phyloP scores from a whole-genome alignment of 768 basidiomycete species.

The Mycena olivaceomarginata region DNA sequence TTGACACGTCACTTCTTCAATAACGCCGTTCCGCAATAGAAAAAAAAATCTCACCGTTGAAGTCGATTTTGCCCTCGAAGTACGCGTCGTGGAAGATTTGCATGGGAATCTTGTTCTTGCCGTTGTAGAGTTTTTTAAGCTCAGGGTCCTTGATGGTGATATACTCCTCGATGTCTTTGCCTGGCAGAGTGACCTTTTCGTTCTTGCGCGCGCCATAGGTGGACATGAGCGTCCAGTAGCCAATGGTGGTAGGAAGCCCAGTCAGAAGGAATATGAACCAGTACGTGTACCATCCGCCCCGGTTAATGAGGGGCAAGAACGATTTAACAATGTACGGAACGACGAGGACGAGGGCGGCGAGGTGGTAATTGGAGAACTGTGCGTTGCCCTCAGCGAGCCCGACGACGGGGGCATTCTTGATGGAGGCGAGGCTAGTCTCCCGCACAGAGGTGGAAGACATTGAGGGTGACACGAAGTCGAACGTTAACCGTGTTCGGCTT shows the following conservation, averaged over 20 bases:
- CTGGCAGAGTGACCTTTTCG: slow-evolving; percentile 90
- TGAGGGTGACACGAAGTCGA: slow-evolving; percentile 29
- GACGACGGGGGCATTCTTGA: slow-evolving; percentile 89
- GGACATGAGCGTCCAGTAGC: slow-evolving; percentile 94
- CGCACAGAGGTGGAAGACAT: slow-evolving; percentile 40
- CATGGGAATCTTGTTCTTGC: slow-evolving; percentile 96
- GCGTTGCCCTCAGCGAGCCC: slow-evolving; percentile 93
- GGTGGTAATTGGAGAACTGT: slow-evolving; percentile 87
- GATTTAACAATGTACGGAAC: slow-evolving; percentile 92
- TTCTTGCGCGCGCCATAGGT: slow-evolving; percentile 88
- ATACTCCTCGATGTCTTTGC: slow-evolving; percentile 91
- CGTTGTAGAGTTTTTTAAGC: slow-evolving; percentile 86
- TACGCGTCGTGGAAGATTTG: slow-evolving; percentile 98
- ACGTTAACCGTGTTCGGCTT: slow-evolving; percentile 20
- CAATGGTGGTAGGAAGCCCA: slow-evolving; percentile 85
- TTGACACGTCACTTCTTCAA: slow-evolving; percentile 20
- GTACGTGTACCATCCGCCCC: slow-evolving; percentile 92
- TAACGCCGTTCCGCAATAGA: slow-evolving; percentile 9
- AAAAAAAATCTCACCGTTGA: slow-evolving; percentile 81
- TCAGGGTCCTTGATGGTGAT: slow-evolving; percentile 92
- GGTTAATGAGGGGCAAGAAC: slow-evolving; percentile 86
- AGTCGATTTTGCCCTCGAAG: slow-evolving; percentile 96
- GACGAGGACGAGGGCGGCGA: slow-evolving; percentile 84
- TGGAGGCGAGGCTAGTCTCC: slow-evolving; percentile 80
- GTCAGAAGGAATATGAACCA: slow-evolving; percentile 85